Percentiles rank a stretch among this genome's conserved stretches.
phyloP scores from a whole-genome alignment of 2,329 filamentous ascomycete species.

The Emergomyces orientalis region DNA sequence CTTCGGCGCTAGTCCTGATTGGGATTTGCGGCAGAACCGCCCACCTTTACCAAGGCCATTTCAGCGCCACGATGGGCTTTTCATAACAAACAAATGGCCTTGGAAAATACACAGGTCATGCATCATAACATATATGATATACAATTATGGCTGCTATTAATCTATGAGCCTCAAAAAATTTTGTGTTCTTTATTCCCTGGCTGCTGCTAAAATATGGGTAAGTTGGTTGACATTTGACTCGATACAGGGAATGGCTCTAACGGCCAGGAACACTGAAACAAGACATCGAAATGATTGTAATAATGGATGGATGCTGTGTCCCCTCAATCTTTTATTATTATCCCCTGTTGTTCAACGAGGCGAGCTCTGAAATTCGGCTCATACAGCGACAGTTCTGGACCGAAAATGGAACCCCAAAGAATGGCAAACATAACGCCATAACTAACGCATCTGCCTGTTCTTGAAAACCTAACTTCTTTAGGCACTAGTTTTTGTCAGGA shows the following conservation, averaged over 20 bases:
- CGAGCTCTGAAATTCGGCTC: not conserved
- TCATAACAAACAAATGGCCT: not conserved
- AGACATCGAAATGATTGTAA: not conserved
- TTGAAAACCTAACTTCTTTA: not conserved
- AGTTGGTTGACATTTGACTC: not conserved
- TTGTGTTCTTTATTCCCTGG: not conserved
- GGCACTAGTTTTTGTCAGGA: not conserved
- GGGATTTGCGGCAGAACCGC: not conserved
- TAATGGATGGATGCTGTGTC: not conserved
- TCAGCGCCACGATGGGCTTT: not conserved
- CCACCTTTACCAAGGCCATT: not conserved
- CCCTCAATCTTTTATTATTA: not conserved
- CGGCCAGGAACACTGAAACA: not conserved
- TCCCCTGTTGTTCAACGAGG: not conserved
- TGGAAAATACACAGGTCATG: not conserved
- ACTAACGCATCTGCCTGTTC: not conserved
- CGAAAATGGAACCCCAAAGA: not conserved
- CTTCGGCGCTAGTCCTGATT: not conserved
- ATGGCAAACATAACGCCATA: not conserved
- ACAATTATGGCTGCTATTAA: not conserved
- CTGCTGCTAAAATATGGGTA: not conserved
- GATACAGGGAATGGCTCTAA: not conserved
- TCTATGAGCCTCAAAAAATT: not conserved
- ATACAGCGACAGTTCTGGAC: too few species aligned
- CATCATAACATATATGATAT: not conserved